Conservation (phyloP, 108 stramenopile genomes). For the Cyclotella sp. region DNA sequence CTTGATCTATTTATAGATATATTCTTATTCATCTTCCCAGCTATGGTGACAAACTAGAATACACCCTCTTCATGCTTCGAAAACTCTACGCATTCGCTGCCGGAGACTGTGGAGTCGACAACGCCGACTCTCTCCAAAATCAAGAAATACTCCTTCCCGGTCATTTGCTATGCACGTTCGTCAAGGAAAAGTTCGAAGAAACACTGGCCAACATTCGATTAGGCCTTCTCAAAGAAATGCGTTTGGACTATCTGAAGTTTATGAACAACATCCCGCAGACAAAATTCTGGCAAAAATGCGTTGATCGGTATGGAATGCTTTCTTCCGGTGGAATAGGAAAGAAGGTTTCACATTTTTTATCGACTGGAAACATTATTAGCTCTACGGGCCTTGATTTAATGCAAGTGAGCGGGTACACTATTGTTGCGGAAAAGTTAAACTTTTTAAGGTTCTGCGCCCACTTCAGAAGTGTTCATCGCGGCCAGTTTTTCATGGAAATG, state of each 20-base stretch:
- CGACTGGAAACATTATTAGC: conserved; percentile 96
- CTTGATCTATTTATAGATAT: conserved; percentile 39
- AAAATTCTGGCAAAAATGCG: conserved; percentile 70
- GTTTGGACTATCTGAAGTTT: conserved; percentile 70
- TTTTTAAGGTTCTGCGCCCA: conserved; percentile 96
- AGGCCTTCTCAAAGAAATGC: conserved; percentile 76
- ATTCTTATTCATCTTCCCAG: conserved; percentile 85
- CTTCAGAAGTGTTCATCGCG: conserved; percentile 98
- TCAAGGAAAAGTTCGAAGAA: conserved; percentile 97
- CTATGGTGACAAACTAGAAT: conserved; percentile 93
- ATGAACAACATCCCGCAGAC: conserved; percentile 48
- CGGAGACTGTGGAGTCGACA: conserved; percentile 94
- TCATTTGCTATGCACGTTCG: conserved; percentile 86
- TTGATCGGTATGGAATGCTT: conserved; percentile 76
- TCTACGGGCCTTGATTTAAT: conserved; percentile 95
- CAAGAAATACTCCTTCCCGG: conserved; percentile 95
- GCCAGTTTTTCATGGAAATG: conserved; percentile 98
- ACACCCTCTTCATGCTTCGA: conserved; percentile 84
- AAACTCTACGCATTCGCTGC: conserved; percentile 96
- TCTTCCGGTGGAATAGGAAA: conserved; percentile 84
- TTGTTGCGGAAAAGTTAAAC: conserved; percentile 98
- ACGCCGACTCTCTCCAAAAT: conserved; percentile 95
- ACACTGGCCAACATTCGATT: conserved; percentile 71
- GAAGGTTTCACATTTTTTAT: conserved; percentile 92
- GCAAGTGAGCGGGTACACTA: conserved; percentile 98